Base-by-base conservation (phyloP, 2,329 filamentous ascomycete species). In the Zasmidium angulare region DNA sequence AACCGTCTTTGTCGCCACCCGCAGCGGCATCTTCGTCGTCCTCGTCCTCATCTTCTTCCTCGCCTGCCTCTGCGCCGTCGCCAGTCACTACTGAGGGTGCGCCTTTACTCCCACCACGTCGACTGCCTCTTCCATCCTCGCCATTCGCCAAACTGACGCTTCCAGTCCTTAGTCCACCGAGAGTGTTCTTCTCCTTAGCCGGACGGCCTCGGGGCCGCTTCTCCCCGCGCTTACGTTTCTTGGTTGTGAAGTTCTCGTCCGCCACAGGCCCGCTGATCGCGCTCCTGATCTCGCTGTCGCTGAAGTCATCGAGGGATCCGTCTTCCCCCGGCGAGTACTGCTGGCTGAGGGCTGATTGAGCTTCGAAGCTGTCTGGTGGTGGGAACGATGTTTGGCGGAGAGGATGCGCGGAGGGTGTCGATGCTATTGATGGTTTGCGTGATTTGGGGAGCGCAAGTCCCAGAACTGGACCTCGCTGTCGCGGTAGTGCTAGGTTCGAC, bases 301-400 rank as follows among this genome's bases (percentile, higher is more conserved):
- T 69, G 56, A 71, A 66, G 7, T 76, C 61, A 59, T 72, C 71
- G 50, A 71, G 62, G 20, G 63, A 66, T 14, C 63, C 66, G 21
- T 62, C 64, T 36, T 67, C 70, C 20, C 59, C 61, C 2, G 71
- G 71, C 3, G 71, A 73, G 61, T 66, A 72, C 62, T 17, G 63
- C 66, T 6, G 63, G 54, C 22, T 56, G 62, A 52, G 4, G 9
- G 14, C 36, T 7, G 26, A 79, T 46, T 82, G 82, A 0, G 84
- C 81, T 1, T 84, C 85, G 21, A 79, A 75, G n/a, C 72, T 74
- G 20, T 74, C 72, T 20, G 69, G 55, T 23, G 89, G 89, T 0
- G 89, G 89, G 70, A 92, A 95, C 0, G 89, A 91, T 3, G 91
- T 93, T 70, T 92, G 89, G 43, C 90, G 89, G 1, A 95, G 84